phyloP scores from a whole-genome alignment of 306 rosid genomes.

The Datisca glomerata region DNA sequence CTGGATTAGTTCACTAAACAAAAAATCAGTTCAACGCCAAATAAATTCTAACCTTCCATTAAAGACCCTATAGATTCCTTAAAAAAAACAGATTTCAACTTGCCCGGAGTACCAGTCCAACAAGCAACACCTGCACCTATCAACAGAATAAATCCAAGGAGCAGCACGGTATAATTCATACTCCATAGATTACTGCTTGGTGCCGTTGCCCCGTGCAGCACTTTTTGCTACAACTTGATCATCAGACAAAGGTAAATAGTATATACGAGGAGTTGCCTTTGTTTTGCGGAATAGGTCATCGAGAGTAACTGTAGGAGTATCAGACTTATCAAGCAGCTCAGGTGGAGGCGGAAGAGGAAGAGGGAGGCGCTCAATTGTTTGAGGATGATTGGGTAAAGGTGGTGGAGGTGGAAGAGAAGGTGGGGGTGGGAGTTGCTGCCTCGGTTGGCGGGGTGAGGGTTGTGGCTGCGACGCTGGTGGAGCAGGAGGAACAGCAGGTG shows the following conservation, averaged over 20 bases:
- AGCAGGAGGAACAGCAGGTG: slow-evolving; percentile 29
- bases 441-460: slow-evolving; percentile 28
- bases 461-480: slow-evolving; percentile 27
- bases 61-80: too few relatives aligned
- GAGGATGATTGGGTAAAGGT: slow-evolving; percentile 43
- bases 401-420: slow-evolving; percentile 43
- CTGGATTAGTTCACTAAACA: too few relatives aligned
- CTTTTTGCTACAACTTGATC: slow-evolving; percentile 72
- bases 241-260: slow-evolving; percentile 83
- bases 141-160: too few relatives aligned
- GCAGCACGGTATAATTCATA: too few relatives aligned
- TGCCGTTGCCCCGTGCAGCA: slow-evolving; percentile 38
- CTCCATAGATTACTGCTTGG: too few relatives aligned
- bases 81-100: too few relatives aligned
- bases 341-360: slow-evolving; percentile 67
- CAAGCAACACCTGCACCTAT: too few relatives aligned
- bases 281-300: slow-evolving; percentile 94
- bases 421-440: slow-evolving; percentile 23
- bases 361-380: slow-evolving; percentile 45
- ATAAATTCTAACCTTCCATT: too few relatives aligned
- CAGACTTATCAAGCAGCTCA: slow-evolving; percentile 50
- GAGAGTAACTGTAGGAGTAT: slow-evolving; percentile 77
- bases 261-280: slow-evolving; percentile 78
- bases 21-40: too few relatives aligned
- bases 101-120: too few relatives aligned